Percentiles rank a stretch among this genome's conserved stretches.
Conservation (phyloP, 2,329 filamentous ascomycete genomes). For the Claviceps pazoutovae region DNA sequence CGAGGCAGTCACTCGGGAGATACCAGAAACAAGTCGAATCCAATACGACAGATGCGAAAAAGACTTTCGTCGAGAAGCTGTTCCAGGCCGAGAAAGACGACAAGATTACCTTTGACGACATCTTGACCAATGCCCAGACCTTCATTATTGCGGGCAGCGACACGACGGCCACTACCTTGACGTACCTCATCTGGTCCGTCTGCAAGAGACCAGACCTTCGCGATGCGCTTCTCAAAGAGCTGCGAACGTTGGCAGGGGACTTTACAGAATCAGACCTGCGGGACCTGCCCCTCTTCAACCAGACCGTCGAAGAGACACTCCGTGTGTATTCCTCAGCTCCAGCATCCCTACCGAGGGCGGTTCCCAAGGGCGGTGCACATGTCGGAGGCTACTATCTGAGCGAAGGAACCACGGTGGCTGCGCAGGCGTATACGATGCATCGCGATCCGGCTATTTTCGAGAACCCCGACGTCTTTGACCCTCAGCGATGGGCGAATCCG, state of each 20-base stretch:
- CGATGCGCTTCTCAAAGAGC: conserved; percentile 19
- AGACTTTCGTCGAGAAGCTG: conserved; percentile 24
- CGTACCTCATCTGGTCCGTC: conserved; percentile 30
- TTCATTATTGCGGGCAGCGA: conserved; percentile 39
- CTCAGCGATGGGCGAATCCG: conserved; percentile 8
- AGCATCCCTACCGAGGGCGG: conserved; percentile 23
- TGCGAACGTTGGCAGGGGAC: conserved; percentile 19
- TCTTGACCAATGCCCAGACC: conserved; percentile 24
- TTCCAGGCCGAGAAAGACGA: conserved; percentile 20
- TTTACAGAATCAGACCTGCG: conserved; percentile 10
- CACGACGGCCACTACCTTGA: conserved; percentile 35
- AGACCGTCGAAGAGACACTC: conserved; percentile 31
- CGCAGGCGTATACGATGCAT: conserved; percentile 34
- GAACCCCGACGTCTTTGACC: conserved; percentile 18
- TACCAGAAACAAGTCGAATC: conserved; percentile 13
- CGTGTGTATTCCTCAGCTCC: conserved; percentile 29
- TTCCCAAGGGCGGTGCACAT: conserved; percentile 24
- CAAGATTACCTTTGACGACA: conserved; percentile 16
- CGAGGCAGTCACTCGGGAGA: conserved; percentile 15
- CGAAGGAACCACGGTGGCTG: conserved; percentile 23
- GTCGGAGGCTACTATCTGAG: conserved; percentile 27
- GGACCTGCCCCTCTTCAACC: conserved; percentile 25
- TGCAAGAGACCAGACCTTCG: conserved; percentile 17
- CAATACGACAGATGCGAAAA: conserved; percentile 10
- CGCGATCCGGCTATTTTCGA: conserved; percentile 26